These are phyloP conservation scores for Starmerella potacharoeniae DNA, from an alignment of 805 yeast species.

Conservation along the genomic window DNA sequence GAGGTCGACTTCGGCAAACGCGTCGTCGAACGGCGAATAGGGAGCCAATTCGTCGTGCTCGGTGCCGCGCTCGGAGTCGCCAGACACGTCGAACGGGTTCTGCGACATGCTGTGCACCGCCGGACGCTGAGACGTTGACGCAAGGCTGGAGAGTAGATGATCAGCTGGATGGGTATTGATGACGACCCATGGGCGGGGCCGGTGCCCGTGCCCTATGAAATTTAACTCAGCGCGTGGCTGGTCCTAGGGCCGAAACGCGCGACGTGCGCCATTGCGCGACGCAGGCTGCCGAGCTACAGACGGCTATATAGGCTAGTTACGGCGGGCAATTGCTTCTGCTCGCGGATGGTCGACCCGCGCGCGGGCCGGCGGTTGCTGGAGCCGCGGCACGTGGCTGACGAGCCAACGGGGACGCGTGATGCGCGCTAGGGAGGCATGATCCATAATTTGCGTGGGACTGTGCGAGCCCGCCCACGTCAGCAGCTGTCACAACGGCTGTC, in stretches of 20 bases:
- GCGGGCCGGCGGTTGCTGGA: too few relatives aligned
- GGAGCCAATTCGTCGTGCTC: conserved; percentile 4
- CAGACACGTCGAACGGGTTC: conserved; percentile 15
- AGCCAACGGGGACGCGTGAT: too few relatives aligned
- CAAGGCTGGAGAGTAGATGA: not conserved
- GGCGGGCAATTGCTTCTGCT: too few relatives aligned
- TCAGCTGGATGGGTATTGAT: not conserved
- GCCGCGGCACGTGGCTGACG: too few relatives aligned
- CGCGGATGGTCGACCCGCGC: too few relatives aligned
- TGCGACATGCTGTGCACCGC: conserved; percentile 2
- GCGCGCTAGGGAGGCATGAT: too few relatives aligned
- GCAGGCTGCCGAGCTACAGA: too few relatives aligned
- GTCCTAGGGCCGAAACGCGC: not conserved
- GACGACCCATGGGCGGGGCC: not conserved
- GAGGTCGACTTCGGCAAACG: conserved; percentile 17
- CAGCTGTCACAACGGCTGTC: too few relatives aligned
- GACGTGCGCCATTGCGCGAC: too few relatives aligned
- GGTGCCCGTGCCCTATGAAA: not conserved
- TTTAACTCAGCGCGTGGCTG: not conserved
- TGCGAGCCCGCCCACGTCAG: too few relatives aligned
- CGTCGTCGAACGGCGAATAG: conserved; percentile 19
- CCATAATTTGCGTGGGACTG: too few relatives aligned
- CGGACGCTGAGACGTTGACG: not conserved
- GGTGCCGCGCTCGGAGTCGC: conserved; percentile 3
- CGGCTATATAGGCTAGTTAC: too few relatives aligned